Evolutionary conservation across 306 rosid genomes (phyloP).

Genomic region (Adenanthera pavonina): DNA sequence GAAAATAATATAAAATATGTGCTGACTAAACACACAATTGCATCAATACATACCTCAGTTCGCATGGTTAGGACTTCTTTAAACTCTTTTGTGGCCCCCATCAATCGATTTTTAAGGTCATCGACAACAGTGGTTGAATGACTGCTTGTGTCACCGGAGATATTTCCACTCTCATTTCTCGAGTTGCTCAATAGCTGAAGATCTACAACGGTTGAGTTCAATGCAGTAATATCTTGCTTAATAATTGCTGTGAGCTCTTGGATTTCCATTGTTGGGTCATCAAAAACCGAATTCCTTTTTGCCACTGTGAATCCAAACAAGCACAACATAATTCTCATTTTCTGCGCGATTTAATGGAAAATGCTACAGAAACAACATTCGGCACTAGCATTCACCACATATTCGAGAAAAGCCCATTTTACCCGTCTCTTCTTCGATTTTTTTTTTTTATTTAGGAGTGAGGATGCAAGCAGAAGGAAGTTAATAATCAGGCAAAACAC

Average conservation of each 20-base stretch:
- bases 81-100: constrained; percentile 90
- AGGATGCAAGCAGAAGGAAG: neutral
- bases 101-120: constrained; percentile 83
- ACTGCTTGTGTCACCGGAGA: constrained; percentile 80
- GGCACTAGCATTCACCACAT: neutral
- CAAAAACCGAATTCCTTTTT: constrained; percentile 84
- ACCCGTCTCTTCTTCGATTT: neutral
- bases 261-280: constrained; percentile 85
- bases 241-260: constrained; percentile 87
- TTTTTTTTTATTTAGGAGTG: neutral
- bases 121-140: constrained; percentile 93
- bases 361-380: neutral
- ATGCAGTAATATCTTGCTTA: constrained; percentile 88
- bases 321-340: neutral
- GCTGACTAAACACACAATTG: neutral
- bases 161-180: constrained; percentile 66
- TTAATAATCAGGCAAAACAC: neutral
- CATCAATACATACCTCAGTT: constrained; percentile 66
- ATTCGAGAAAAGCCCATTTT: neutral
- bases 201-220: constrained; percentile 89
- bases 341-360: neutral
- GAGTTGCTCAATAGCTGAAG: constrained; percentile 75
- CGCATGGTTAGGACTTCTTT: constrained; percentile 95
- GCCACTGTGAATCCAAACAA: constrained; percentile 65
- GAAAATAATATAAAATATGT: neutral